Base-by-base conservation (phyloP, 1,284 basidiomycete species). In the Sutorius eximius region DNA sequence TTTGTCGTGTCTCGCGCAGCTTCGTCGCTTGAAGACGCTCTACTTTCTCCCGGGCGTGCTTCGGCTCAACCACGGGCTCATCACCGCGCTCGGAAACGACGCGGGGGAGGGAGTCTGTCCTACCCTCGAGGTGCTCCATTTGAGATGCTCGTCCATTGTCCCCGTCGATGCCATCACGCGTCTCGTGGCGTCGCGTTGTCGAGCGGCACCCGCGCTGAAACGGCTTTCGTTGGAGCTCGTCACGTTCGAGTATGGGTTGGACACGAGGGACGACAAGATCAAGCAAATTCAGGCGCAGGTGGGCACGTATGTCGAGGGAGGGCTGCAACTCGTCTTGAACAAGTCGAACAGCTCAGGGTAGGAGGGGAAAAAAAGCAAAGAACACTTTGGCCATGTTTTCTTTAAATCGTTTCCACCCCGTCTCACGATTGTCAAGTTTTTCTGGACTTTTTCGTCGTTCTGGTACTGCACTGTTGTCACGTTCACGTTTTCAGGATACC, bases 21-120 rank as follows among this genome's bases (percentile, higher is more conserved):
- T 71, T 5, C 51, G 44, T 36, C 57, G 32, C 2, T 22, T 72
- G 1, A 65, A 53, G 49, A 45, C 37, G 32, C 11, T 72, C 41
- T 40, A 52, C 7, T 61, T 61, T 38, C 47, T 72, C 1, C 69
- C 69, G 3, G 65, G 68, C 2, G 46, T 64, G 18, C 53, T 71
- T 3, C 51, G 67, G 24, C 60, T 72, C 37, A 71, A 71, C 27
- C 71, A 71, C 10, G 61, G 63, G 20, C 61, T 73, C 38, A 37
- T 68, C 43, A 24, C 53, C 11, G 66, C 61, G 20, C 63, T 70
- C 7, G 37, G 58, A 13, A 18, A 49, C 20, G 53, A 51, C 27
- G 49, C 49, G 32, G 47, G 13, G 20, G 18, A 44, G 20, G 37
- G 12, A 8, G 18, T 69, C 5, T 72, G 70, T 52, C 68, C 69